Conservation (phyloP, 331 rosid genomes). For the Arachis monticola region DNA sequence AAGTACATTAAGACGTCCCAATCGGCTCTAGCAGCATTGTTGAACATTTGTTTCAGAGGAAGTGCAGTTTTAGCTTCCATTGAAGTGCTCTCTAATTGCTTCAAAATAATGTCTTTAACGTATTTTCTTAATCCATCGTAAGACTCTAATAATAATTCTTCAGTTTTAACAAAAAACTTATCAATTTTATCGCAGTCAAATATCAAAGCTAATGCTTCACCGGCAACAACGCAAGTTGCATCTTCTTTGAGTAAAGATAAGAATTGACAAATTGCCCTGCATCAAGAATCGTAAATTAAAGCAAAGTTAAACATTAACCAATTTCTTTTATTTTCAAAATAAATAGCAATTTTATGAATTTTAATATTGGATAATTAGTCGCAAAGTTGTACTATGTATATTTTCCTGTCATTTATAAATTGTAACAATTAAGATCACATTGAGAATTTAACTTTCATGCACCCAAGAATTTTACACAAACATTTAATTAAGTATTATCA, state of each 20-base stretch:
- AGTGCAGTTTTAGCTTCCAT: background rate
- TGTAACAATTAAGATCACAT: background rate
- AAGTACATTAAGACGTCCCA: slow-evolving; percentile 28
- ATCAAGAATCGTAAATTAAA: background rate
- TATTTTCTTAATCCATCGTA: background rate
- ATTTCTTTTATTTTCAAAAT: background rate
- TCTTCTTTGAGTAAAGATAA: slow-evolving; percentile 32
- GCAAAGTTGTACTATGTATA: background rate
- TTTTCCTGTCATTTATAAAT: background rate
- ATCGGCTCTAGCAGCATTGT: background rate
- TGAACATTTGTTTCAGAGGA: background rate
- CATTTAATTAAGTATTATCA: too few species aligned
- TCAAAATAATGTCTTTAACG: background rate
- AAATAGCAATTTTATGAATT: background rate
- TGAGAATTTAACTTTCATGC: too few species aligned
- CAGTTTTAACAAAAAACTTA: slow-evolving; percentile 43
- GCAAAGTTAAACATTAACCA: background rate
- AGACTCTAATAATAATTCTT: background rate
- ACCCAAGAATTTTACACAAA: too few species aligned
- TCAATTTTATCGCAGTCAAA: slow-evolving; percentile 38
- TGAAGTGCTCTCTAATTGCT: slow-evolving; percentile 4
- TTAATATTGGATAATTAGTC: background rate
- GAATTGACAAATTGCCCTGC: slow-evolving; percentile 42
- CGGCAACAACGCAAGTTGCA: slow-evolving; percentile 33
- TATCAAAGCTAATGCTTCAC: slow-evolving; percentile 48